phyloP scores from a whole-genome alignment of 148 eudicot genomes.

The Fagopyrum tataricum region DNA sequence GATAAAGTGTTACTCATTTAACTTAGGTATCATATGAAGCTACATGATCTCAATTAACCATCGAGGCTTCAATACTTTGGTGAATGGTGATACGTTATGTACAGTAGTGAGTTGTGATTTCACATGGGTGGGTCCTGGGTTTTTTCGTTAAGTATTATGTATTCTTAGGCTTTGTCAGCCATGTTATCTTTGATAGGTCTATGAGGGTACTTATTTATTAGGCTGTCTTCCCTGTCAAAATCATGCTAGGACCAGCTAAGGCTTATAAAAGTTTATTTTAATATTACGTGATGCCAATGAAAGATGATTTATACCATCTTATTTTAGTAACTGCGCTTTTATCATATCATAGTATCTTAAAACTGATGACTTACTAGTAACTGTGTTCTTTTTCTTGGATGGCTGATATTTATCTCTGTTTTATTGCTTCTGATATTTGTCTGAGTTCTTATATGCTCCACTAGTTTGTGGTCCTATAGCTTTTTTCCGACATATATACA shows the following conservation, averaged over 20 bases:
- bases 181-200: too few species aligned
- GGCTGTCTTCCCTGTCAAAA: background rate
- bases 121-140: background rate
- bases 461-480: background rate
- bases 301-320: too few species aligned
- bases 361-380: background rate
- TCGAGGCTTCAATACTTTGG: background rate
- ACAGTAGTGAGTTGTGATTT: background rate
- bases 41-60: background rate
- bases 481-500: too few species aligned
- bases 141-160: background rate
- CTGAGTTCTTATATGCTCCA: background rate
- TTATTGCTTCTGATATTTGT: too few species aligned
- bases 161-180: too few species aligned
- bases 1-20: background rate
- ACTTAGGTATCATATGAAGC: background rate
- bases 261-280: background rate
- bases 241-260: background rate
- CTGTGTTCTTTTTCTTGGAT: background rate
- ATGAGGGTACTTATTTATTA: too few species aligned
- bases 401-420: background rate
- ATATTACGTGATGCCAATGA: background rate
- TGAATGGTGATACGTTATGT: background rate
- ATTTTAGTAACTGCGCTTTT: too few species aligned
- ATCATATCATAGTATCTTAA: too few species aligned